Evolutionary conservation across 805 yeast species (phyloP).

Genomic region (Pichia ethanolica): DNA sequence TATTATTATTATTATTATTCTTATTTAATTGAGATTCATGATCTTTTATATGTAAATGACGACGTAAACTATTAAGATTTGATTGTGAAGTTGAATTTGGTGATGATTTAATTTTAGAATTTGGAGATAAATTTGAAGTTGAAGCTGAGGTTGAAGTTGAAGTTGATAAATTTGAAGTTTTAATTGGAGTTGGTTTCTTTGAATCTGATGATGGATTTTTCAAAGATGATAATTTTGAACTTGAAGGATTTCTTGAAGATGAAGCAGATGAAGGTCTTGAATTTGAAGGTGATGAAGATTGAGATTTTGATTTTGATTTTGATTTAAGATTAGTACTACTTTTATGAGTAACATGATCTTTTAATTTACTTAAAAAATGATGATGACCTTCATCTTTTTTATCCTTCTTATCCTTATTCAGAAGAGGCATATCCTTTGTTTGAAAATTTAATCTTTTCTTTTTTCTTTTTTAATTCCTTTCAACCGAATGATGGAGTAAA

Average conservation of each 20-base stretch:
- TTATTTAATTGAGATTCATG: neutral
- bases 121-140: too few species aligned
- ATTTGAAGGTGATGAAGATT: neutral
- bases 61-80: neutral
- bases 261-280: neutral
- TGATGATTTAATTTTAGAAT: too few species aligned
- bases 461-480: too few species aligned
- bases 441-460: too few species aligned
- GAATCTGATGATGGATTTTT: too few species aligned
- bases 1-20: neutral
- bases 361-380: slow-evolving; percentile 1
- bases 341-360: slow-evolving; percentile 3
- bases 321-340: neutral
- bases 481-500: too few species aligned
- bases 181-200: too few species aligned
- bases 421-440: neutral
- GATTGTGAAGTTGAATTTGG: too few species aligned
- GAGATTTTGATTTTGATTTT: neutral
- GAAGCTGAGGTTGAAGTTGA: too few species aligned
- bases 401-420: neutral
- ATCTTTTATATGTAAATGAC: neutral
- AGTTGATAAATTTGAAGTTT: too few species aligned
- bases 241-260: neutral
- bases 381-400: slow-evolving; percentile 1
- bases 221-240: too few species aligned